Base-by-base conservation (phyloP, 768 basidiomycete species). In the Tulasnella sp. region DNA sequence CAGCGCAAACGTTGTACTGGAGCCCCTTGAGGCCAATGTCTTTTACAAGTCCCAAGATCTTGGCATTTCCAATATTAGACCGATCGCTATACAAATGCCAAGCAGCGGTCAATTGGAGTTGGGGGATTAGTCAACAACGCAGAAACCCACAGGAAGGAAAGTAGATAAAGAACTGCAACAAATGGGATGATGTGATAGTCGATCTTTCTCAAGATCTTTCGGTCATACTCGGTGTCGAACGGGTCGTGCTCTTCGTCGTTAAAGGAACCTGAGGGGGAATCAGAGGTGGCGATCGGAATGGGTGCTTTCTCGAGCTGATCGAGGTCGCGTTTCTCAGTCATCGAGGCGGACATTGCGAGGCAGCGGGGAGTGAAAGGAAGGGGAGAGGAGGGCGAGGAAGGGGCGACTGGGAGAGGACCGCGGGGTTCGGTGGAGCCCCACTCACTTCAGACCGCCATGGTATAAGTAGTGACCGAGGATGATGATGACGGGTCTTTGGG, bases 131-230 rank as follows among this genome's bases (percentile, higher is more conserved):
- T 1, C 3, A 37, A 3, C 9, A 12, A 16, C 31, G 24, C 42
- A 28, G 40, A 42, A 40, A 78, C 80, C 72, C 58, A 81, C 78
- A 95, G 87, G 88, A 94, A 95, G 82, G 92, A 92, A 54, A 95
- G 87, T 50, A 95, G 87, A 85, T 94, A 94, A 83, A 96, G 85
- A 77, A 96, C 88, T 6, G 93, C 91, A 58, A 96, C 86, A 92
- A 93, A 95, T 46, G 95, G 95, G 44, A 95, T 88, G 79, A 95
- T 76, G 34, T 83, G 84, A 60, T 78, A 84, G 80, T 86, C 86
- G 73, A 82, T 78, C 50, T 79, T 81, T 37, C 76, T 46, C 37
- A 82, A 58, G 11, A 82, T 34, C 34, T 77, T 76, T n/a, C 72
- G 58, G 28, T 82, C 81, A 14, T 79, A 50, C 37, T 72, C 50